Base-by-base conservation (phyloP, 164 flowering plant genomes). In the Aristolochia fimbriata region DNA sequence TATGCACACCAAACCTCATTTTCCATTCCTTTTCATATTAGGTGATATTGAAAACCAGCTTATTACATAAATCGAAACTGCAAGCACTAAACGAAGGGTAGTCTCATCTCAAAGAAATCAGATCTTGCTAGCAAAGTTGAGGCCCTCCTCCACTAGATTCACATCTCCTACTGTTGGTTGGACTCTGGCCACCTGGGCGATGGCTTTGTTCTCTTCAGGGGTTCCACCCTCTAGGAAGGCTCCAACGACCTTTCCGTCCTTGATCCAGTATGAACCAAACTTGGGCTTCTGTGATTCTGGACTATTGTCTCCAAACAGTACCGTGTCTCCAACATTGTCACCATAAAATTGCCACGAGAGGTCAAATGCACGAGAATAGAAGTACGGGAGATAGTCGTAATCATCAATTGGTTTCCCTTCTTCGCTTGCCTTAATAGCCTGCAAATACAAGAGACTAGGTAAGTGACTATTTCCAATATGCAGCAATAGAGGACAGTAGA, bases 261-360 rank as follows among this genome's bases (percentile, higher is more conserved):
- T 85, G 70, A 94, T 74, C 99, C 99, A 94, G 71, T 94, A 94
- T 5, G 93, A 25, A 27, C 99, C 99, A 49, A 94, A 94, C 75
- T 94, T 90, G 62, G 80, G 78, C 23, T 74, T 77, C 3, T 83
- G 60, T 16, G 91, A 73, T 31, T 76, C 33, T n/a, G 96, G 91
- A 65, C 78, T 62, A 67, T 57, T 78, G 76, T 91, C 89, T 1
- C 99, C 99, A 63, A 88, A 94, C 15, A 91, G 52, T 47, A 94
- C 96, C 0, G 87, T 65, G 1, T 87, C 97, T 15, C 97, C 97
- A 10, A 87, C 97, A 63, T 91, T 94, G 81, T 94, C 99, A 21
- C 99, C 99, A 49, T 91, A 88, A 77, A 94, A 94, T 64, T 91
- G 97, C 99, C 99, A 94, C 12, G 97, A 83, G 24, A 94, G 79